Evolutionary conservation across 2,329 filamentous ascomycete genomes (phyloP), one percentile per base, ranked within the genome.

Genomic region (Alternaria sp.): DNA sequence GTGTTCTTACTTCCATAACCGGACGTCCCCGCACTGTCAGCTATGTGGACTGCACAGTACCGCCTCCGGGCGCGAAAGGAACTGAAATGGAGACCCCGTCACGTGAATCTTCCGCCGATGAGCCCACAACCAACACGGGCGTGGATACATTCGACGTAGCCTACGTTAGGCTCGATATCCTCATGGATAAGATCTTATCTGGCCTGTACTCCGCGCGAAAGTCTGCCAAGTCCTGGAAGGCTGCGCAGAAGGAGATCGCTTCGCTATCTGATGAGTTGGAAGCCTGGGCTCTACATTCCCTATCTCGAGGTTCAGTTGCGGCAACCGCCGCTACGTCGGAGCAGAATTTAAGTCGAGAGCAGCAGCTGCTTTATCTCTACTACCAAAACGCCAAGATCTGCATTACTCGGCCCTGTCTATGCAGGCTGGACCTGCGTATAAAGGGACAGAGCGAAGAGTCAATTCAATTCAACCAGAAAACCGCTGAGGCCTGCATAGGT

Each of bases 351-450:
- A 26, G 53, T 13, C 65, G 70, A 11, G 64, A 70, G 33, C 59
- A 56, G 4, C 28, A 68, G 2, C 29, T 70, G 13, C 63, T 72
- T 3, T 49, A 55, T 13, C 68, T 78, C 9, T 61, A 68, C 11
- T 80, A 75, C 48, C 71, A 70, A 45, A 77, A 71, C 41, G 65
- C 70, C 2, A 73, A 68, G 34, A 73, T 79, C 2, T 70, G 78
- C 21, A 75, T 77, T 28, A 76, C 70, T 14, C 73, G 75, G 7
- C 78, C 78, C 8, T 78, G 76, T 51, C 60, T 80, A 1, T 80
- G 77, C 46, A 62, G 72, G 14, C 40, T 77, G 10, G 71, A 78
- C n/a, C 9, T 58, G 3, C 70, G 69, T 5, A 76, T 78, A 31
- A 59, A 67, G n/a, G 60, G 66, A 9, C 74, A 77, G 51, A 75